phyloP scores from a whole-genome alignment of 352 stramenopile species.

The Phytophthora tentaculata region DNA sequence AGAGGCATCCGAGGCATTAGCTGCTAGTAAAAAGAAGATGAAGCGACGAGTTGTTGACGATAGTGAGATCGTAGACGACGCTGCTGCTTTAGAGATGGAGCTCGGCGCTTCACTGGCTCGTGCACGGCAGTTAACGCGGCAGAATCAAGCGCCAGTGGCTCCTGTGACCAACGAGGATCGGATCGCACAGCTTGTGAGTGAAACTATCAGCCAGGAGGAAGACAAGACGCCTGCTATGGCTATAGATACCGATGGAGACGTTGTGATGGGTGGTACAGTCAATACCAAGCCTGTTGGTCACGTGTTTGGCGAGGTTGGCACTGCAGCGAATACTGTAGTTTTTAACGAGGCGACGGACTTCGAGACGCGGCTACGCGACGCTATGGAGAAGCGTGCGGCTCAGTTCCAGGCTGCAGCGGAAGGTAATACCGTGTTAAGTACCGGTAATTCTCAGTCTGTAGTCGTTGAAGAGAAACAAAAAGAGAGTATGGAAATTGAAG shows the following conservation, averaged over 20 bases:
- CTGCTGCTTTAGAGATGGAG: conserved; percentile 68
- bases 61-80: conserved; percentile 54
- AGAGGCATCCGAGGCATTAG: conserved; percentile 50
- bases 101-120: conserved; percentile 77
- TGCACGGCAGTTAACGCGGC: conserved; percentile 60
- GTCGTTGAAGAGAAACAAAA: conserved; percentile 50
- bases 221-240: conserved; percentile 24
- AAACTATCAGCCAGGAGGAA: conserved; percentile 43
- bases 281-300: conserved; percentile 55
- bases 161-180: conserved; percentile 53
- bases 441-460: conserved; percentile 11
- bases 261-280: conserved; percentile 14
- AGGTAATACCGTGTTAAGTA: background rate
- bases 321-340: conserved; percentile 59
- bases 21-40: conserved; percentile 42
- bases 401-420: conserved; percentile 49
- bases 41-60: conserved; percentile 52
- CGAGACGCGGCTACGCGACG: conserved; percentile 72
- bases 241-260: conserved; percentile 14
- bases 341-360: conserved; percentile 90
- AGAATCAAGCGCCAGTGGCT: conserved; percentile 20
- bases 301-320: conserved; percentile 35
- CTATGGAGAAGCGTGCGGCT: conserved; percentile 73
- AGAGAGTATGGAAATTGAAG: conserved; percentile 25
- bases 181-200: conserved; percentile 62